Evolutionary conservation across 2,329 filamentous ascomycete species (phyloP), one percentile per base, ranked within the genome.

Genomic region (Dissoconium aciculare): DNA sequence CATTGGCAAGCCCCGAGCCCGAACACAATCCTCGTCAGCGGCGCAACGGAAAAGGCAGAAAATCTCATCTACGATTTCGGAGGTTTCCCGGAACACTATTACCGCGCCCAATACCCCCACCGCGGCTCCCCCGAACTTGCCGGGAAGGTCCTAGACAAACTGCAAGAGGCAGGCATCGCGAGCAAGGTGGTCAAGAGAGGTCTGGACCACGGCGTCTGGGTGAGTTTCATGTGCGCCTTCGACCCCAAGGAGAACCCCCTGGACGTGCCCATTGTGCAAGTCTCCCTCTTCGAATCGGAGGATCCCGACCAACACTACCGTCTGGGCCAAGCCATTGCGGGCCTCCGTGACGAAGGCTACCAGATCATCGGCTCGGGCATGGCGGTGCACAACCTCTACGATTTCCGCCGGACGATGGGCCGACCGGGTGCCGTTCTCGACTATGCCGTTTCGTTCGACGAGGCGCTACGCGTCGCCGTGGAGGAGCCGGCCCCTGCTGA

Each of bases 181-280:
- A 66, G 69, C 2, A 57, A 69, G 37, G 66, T 66, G 2, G 66
- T 73, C 0, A 64, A 68, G 27, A 60, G 78, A 24, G 78, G 78
- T 0, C 59, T 82, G 1, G 78, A 84, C 45, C 79, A 84, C 47
- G 79, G 79, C 12, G 76, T 83, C 14, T 84, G 76, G 64, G 74
- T 69, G 1, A 69, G 70, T 8, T 82, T 83, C 51, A 69, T 69
- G 1, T 75, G 80, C 40, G 52, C 52, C 4, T 58, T 59, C 39
- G 39, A 54, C 29, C 53, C 53, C 0, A 35, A 50, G 27, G 46
- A 44, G 27, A 59, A 57, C 35, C 55, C 55, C 3, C 35, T 58
- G 16, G 42, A 46, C 13, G 51, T 57, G 53, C 78, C 78, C 1
- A 59, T 84, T 5, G 74, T 84, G 8, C 78, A 84, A 44, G 72